Percentiles rank a stretch among this genome's conserved stretches.
These are phyloP conservation scores for Pyricularia grisea DNA, from an alignment of 2,329 filamentous ascomycete genomes.

Conservation along the genomic window DNA sequence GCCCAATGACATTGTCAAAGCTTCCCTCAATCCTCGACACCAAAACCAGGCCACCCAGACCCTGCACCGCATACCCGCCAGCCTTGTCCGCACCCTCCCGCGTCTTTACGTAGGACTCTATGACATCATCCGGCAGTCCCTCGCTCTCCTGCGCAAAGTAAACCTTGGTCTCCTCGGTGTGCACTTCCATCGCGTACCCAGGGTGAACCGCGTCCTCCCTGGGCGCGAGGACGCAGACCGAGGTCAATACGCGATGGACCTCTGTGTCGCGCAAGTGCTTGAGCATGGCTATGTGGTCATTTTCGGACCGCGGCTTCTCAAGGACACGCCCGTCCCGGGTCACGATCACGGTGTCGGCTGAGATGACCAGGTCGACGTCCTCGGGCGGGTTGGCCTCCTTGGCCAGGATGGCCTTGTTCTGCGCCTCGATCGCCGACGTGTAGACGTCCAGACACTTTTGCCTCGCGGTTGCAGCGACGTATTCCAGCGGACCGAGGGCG, in stretches of 20 bases:
- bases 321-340: slow-evolving; percentile 66
- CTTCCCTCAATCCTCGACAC: slow-evolving; percentile 83
- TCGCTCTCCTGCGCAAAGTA: slow-evolving; percentile 61
- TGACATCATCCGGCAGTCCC: slow-evolving; percentile 65
- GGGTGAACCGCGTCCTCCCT: slow-evolving; percentile 71
- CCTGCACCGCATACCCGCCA: slow-evolving; percentile 91
- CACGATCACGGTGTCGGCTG: slow-evolving; percentile 86
- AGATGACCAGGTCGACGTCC: slow-evolving; percentile 78
- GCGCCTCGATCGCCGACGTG: slow-evolving; percentile 30
- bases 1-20: slow-evolving; percentile 88
- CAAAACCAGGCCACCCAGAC: slow-evolving; percentile 73
- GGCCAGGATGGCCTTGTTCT: slow-evolving; percentile 12
- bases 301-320: slow-evolving; percentile 80
- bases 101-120: slow-evolving; percentile 70
- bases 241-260: slow-evolving; percentile 76
- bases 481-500: slow-evolving; percentile 70
- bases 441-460: slow-evolving; percentile 75
- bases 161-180: slow-evolving; percentile 89
- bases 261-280: slow-evolving; percentile 68
- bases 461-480: slow-evolving; percentile 78
- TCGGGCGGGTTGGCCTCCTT: slow-evolving; percentile 22
- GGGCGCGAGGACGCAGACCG: slow-evolving; percentile 75
- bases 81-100: slow-evolving; percentile 94
- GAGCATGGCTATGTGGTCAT: slow-evolving; percentile 77
- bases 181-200: slow-evolving; percentile 72